Evolutionary conservation across 352 stramenopile species (phyloP).

Genomic region (Globisporangium splendens): DNA sequence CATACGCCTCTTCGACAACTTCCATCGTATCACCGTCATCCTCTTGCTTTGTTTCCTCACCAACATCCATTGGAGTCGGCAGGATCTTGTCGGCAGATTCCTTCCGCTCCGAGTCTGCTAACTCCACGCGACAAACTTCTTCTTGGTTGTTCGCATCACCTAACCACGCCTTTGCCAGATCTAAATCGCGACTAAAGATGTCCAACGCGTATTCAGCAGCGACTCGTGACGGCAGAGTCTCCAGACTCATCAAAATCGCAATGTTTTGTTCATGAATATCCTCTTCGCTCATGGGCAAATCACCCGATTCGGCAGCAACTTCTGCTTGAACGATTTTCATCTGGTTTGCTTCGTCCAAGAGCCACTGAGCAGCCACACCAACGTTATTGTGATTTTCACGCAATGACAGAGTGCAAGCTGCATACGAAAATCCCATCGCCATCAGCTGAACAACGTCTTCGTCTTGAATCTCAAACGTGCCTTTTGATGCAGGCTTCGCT

Average conservation of each 20-base stretch:
- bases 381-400: conserved; percentile 65
- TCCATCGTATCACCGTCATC: conserved; percentile 53
- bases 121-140: conserved; percentile 65
- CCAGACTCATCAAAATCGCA: conserved; percentile 67
- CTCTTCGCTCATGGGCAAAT: conserved; percentile 52
- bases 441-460: conserved; percentile 87
- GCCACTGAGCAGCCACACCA: conserved; percentile 73
- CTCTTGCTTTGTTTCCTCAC: conserved; percentile 47
- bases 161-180: conserved; percentile 65
- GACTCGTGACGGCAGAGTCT: conserved; percentile 43
- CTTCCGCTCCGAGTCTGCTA: conserved; percentile 6
- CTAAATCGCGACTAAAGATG: conserved; percentile 62
- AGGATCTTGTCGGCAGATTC: background rate
- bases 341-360: conserved; percentile 80
- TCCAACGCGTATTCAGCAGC: conserved; percentile 59
- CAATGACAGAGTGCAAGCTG: conserved; percentile 65
- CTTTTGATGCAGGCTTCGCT: conserved; percentile 4
- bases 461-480: conserved; percentile 45
- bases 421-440: conserved; percentile 88
- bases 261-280: conserved; percentile 67
- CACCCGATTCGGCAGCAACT: conserved; percentile 41
- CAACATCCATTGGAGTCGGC: conserved; percentile 34
- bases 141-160: conserved; percentile 48
- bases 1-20: conserved; percentile 53
- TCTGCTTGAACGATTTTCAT: conserved; percentile 62